Percentiles rank a stretch among this genome's conserved stretches.
These are phyloP conservation scores for Saccharomycopsis fibuligera DNA, from an alignment of 805 yeast species.

Conservation along the genomic window DNA sequence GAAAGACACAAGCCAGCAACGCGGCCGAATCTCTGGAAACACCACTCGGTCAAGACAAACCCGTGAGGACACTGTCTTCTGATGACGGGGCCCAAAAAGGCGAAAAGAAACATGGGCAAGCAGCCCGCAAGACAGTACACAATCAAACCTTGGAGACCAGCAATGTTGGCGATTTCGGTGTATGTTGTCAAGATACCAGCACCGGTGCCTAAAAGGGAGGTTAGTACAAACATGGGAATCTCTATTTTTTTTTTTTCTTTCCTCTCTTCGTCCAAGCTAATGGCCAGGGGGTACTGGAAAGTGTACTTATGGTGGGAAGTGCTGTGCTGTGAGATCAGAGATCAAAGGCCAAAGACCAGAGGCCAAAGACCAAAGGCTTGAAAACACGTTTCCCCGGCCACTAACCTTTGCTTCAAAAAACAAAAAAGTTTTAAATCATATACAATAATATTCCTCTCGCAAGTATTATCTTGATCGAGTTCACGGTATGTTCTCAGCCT, in stretches of 20 bases:
- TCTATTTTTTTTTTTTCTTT: no score
- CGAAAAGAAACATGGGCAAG: conserved; percentile 78
- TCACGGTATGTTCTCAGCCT: conserved; percentile 72
- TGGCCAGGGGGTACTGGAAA: not conserved
- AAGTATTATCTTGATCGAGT: conserved; percentile 80
- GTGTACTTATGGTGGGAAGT: not conserved
- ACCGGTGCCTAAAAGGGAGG: conserved; percentile 57
- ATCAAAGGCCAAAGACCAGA: not conserved
- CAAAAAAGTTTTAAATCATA: not conserved
- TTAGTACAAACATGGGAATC: no score
- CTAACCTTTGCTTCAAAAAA: not conserved
- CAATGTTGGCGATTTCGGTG: conserved; percentile 76
- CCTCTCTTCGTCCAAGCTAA: no score
- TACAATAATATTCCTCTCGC: conserved; percentile 58
- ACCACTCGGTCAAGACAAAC: conserved; percentile 91
- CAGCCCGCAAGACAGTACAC: conserved; percentile 79
- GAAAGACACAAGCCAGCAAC: conserved; percentile 70
- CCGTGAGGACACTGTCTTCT: conserved; percentile 81
- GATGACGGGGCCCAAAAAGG: conserved; percentile 74
- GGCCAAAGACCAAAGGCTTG: not conserved
- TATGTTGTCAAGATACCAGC: conserved; percentile 84
- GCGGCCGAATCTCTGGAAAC: conserved; percentile 71
- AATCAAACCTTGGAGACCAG: conserved; percentile 82
- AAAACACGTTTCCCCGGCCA: not conserved
- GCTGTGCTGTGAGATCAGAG: not conserved